Conservation (phyloP, 23 red algal genomes). For the Cyanidiococcus yangmingshanensis region DNA sequence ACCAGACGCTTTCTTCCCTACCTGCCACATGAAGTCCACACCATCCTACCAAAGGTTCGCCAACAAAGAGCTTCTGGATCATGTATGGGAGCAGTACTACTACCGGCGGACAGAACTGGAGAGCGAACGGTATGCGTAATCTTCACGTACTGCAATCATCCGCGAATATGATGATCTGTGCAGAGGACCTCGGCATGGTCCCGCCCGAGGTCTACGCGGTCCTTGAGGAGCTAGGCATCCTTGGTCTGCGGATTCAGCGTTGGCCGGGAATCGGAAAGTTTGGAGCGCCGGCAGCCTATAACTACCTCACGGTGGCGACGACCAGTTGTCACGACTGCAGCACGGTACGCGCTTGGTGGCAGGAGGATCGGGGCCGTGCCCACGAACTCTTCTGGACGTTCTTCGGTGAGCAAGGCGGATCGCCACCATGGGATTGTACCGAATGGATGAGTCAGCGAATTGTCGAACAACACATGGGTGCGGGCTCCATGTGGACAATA, state of each 20-base stretch:
- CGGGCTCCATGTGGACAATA: conserved; percentile 21
- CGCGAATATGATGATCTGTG: conserved; percentile 29
- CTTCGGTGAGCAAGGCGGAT: neutral
- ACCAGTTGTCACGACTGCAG: conserved; percentile 20
- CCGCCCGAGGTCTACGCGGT: conserved; percentile 26
- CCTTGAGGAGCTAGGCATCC: conserved; percentile 20
- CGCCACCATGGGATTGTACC: neutral
- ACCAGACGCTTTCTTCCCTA: conserved; percentile 3
- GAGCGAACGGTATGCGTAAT: neutral
- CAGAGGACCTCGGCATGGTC: conserved; percentile 22
- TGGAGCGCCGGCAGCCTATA: conserved; percentile 14
- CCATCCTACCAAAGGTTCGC: conserved; percentile 2
- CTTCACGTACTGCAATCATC: conserved; percentile 13
- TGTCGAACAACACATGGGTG: conserved; percentile 18
- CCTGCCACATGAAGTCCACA: conserved; percentile 24
- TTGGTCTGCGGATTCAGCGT: conserved; percentile 24
- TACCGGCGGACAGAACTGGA: conserved; percentile 4
- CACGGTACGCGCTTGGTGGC: conserved; percentile 24
- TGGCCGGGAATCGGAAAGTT: conserved; percentile 17
- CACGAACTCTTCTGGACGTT: neutral
- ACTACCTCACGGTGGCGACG: conserved; percentile 16
- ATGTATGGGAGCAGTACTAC: conserved; percentile 3
- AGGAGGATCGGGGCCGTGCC: conserved; percentile 3
- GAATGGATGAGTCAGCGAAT: conserved; percentile 15
- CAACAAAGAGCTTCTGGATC: conserved; percentile 3